Conservation (phyloP, 805 yeast genomes). For the Saitoella complicata region DNA sequence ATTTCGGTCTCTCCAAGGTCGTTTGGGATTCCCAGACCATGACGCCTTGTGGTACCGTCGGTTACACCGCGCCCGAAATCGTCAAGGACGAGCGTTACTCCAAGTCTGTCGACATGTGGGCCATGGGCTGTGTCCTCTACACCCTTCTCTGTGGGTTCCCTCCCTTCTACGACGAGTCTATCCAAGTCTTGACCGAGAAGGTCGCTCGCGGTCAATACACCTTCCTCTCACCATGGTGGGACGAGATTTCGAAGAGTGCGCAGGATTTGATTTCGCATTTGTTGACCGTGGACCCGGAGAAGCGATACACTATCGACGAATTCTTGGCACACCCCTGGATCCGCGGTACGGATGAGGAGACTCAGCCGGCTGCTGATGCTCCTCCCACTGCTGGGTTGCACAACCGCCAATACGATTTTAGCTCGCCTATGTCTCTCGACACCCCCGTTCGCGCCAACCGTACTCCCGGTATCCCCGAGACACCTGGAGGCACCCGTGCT, state of each 20-base stretch:
- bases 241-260: constrained; percentile 54
- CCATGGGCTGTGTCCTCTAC: constrained; percentile 87
- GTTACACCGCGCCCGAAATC: constrained; percentile 96
- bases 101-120: constrained; percentile 97
- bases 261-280: constrained; percentile 51
- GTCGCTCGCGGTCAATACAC: constrained; percentile 69
- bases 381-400: constrained; percentile 3
- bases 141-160: constrained; percentile 94
- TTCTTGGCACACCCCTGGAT: constrained; percentile 70
- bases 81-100: constrained; percentile 87
- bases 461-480: background rate
- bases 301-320: constrained; percentile 55
- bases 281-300: constrained; percentile 53
- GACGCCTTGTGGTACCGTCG: constrained; percentile 98
- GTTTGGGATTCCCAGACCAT: constrained; percentile 76
- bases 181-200: constrained; percentile 56
- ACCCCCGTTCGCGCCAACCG: constrained; percentile 6
- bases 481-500: constrained; percentile 1
- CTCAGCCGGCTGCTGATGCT: constrained; percentile 13
- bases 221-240: constrained; percentile 79
- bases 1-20: constrained; percentile 86
- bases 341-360: constrained; percentile 20
- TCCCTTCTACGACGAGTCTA: constrained; percentile 73
- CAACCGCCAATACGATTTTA: background rate
- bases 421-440: constrained; percentile 2